These are phyloP conservation scores for Puccinia brachypodii DNA, from an alignment of 1,284 basidiomycete genomes.

Conservation along the genomic window DNA sequence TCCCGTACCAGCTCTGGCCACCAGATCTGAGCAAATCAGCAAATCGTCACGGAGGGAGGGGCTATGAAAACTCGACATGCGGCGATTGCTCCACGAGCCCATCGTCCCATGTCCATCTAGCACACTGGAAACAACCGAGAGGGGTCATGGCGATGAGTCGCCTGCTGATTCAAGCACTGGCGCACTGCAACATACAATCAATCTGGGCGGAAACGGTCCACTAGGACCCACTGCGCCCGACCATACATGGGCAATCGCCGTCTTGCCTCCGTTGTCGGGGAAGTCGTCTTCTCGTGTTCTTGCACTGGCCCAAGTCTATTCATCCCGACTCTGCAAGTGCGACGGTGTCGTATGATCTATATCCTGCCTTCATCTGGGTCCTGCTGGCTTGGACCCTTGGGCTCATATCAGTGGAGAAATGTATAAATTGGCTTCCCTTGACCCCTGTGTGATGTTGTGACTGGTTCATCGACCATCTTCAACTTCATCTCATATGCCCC, in stretches of 20 bases:
- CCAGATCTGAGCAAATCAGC: too few relatives aligned
- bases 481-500: background rate
- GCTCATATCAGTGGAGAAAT: background rate
- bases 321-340: background rate
- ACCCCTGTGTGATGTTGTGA: background rate
- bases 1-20: too few relatives aligned
- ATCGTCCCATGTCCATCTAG: too few relatives aligned
- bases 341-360: background rate
- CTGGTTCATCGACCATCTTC: constrained; percentile 1
- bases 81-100: too few relatives aligned
- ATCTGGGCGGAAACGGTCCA: background rate
- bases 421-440: background rate
- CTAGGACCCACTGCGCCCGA: background rate
- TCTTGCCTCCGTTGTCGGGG: constrained; percentile 3
- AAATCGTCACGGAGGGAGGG: too few relatives aligned
- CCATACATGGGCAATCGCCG: background rate
- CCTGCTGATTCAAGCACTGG: too few relatives aligned
- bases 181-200: too few relatives aligned
- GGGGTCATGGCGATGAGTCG: too few relatives aligned
- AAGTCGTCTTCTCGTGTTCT: background rate
- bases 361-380: background rate
- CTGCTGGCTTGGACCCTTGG: background rate
- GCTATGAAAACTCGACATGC: too few relatives aligned
- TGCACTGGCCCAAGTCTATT: background rate
- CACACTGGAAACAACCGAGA: too few relatives aligned